phyloP scores from a whole-genome alignment of 148 eudicot species.

The Cornus controversa region DNA sequence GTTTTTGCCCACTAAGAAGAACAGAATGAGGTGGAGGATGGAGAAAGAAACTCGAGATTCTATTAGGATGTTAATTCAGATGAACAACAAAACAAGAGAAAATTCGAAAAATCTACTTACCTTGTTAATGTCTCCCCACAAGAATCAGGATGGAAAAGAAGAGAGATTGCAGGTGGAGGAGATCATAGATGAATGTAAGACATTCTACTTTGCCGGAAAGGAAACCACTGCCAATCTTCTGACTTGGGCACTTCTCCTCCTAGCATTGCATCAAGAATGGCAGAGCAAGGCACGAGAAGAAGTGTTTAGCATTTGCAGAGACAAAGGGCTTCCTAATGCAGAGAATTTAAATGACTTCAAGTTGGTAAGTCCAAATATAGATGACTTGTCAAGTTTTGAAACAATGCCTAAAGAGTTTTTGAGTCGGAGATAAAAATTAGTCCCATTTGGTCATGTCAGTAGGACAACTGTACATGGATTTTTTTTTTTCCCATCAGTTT shows the following conservation, averaged over 20 bases:
- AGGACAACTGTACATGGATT: no score
- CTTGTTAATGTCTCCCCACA: constrained; percentile 40
- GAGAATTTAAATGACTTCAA: constrained; percentile 54
- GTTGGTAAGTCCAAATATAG: constrained; percentile 41
- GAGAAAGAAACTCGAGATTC: constrained; percentile 69
- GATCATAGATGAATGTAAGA: constrained; percentile 74
- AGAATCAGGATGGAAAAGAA: constrained; percentile 42
- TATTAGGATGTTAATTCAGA: constrained; percentile 41
- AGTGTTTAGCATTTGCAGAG: constrained; percentile 42
- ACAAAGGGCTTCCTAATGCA: constrained; percentile 35
- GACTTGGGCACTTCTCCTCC: constrained; percentile 72
- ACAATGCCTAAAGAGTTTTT: no score
- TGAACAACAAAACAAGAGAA: constrained; percentile 20
- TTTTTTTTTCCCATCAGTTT: no score
- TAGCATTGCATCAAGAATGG: constrained; percentile 73
- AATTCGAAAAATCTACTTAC: constrained; percentile 45
- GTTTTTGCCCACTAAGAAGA: constrained; percentile 69
- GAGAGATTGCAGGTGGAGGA: constrained; percentile 53
- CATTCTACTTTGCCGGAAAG: constrained; percentile 90
- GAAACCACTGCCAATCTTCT: constrained; percentile 77
- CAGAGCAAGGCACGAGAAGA: constrained; percentile 67
- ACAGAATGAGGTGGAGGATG: constrained; percentile 60
- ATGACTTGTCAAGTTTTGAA: no score
- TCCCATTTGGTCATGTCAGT: no score
- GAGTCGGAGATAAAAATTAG: no score